Percentiles rank a stretch among this genome's conserved stretches.
Evolutionary conservation across 345 rosid species (phyloP).

Genomic region (Geranium rotundifolium): DNA sequence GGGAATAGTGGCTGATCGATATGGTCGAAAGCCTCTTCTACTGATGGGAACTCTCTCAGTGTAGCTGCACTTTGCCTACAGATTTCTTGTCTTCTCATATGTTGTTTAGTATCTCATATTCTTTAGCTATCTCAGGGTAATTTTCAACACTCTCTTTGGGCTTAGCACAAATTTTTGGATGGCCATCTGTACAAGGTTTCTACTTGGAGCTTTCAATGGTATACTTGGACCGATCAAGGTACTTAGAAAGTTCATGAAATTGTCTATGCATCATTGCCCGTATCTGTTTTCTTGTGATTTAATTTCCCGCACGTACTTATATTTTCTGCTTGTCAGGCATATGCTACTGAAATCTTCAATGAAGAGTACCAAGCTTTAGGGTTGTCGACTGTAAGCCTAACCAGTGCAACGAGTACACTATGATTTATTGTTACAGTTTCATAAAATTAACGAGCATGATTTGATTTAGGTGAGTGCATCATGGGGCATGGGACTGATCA

Average conservation of each 20-base stretch:
- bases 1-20: no score
- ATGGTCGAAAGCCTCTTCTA: no score
- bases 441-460: no score
- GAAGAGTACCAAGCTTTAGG: no score
- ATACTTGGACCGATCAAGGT: constrained; percentile 92
- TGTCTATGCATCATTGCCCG: neutral
- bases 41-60: no score
- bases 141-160: constrained; percentile 87
- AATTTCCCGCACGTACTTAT: neutral
- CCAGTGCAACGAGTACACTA: no score
- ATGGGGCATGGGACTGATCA: constrained; percentile 91
- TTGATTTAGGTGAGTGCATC: constrained; percentile 61
- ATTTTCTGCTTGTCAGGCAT: neutral
- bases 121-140: constrained; percentile 37
- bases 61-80: neutral
- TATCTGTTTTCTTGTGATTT: no score
- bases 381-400: no score
- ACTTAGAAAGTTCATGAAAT: neutral
- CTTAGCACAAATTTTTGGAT: constrained; percentile 84
- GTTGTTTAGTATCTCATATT: no score
- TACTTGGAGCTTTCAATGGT: constrained; percentile 79
- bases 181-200: constrained; percentile 75
- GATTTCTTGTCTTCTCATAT: no score
- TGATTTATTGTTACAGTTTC: no score
- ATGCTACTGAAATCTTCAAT: no score